These are phyloP conservation scores for Trichoderma lentiforme DNA, from an alignment of 2,329 filamentous ascomycete genomes.

Conservation along the genomic window DNA sequence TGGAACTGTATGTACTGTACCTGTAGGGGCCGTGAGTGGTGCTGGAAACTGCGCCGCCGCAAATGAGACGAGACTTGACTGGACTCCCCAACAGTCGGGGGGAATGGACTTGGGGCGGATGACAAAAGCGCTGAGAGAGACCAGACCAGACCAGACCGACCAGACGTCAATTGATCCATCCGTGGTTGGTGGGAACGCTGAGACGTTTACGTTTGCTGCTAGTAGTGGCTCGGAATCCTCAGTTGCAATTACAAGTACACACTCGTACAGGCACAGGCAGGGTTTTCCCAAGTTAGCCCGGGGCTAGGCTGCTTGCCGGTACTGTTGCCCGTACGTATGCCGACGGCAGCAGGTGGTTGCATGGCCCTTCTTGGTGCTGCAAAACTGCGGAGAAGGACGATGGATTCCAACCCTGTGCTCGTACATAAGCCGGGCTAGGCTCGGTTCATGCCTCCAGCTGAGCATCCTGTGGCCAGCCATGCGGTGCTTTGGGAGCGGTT, in stretches of 20 bases:
- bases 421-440: neutral
- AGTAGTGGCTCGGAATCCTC: neutral
- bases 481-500: neutral
- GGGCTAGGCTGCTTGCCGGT: neutral
- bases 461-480: neutral
- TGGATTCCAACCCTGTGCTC: neutral
- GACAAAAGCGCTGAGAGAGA: neutral
- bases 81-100: neutral
- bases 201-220: neutral
- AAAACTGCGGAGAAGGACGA: neutral
- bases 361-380: neutral
- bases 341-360: neutral
- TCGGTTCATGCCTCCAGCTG: neutral
- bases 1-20: no score
- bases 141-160: no score
- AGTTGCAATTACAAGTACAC: neutral
- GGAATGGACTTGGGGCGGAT: neutral
- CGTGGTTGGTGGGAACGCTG: conserved; percentile 1
- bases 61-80: neutral
- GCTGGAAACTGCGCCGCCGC: conserved; percentile 14
- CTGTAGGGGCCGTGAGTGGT: conserved; percentile 13
- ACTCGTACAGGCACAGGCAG: neutral
- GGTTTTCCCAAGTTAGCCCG: neutral
- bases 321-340: neutral
- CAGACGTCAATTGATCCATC: neutral